A percentile compares a stretch with the other conserved stretches of the same genome.
Evolutionary conservation across 78 protist genomes (phyloP).

Genomic region (Neovahlkampfia damariscottae): DNA sequence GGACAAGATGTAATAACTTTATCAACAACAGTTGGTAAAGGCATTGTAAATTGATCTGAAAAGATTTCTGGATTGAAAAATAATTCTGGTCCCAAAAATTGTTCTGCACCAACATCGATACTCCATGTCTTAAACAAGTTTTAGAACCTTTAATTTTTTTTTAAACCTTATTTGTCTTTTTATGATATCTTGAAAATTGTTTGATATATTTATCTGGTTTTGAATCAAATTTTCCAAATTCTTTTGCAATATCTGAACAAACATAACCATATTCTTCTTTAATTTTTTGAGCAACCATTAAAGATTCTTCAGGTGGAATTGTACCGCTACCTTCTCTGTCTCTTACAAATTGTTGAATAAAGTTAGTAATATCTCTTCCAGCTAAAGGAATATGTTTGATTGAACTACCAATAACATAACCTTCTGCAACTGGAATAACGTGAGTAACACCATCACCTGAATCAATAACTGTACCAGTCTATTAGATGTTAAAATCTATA

Average conservation of each 20-base stretch:
- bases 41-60: slow-evolving; percentile 68
- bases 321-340: slow-evolving; percentile 84
- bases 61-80: slow-evolving; percentile 98
- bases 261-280: slow-evolving; percentile 87
- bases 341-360: slow-evolving; percentile 85
- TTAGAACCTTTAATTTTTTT: too few species aligned
- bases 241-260: slow-evolving; percentile 87
- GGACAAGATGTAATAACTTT: slow-evolving; percentile 80
- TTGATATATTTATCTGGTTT: slow-evolving; percentile 73
- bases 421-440: slow-evolving; percentile 97
- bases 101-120: slow-evolving; percentile 94
- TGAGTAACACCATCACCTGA: slow-evolving; percentile 99
- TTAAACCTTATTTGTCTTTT: background rate
- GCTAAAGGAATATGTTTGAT: slow-evolving; percentile 97
- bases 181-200: background rate
- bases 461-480: slow-evolving; percentile 98
- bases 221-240: slow-evolving; percentile 81
- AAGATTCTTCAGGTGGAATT: slow-evolving; percentile 78
- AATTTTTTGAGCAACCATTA: slow-evolving; percentile 76
- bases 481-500: too few species aligned
- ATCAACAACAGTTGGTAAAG: slow-evolving; percentile 87
- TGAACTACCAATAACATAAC: slow-evolving; percentile 89
- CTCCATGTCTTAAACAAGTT: slow-evolving; percentile 4
- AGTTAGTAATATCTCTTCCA: slow-evolving; percentile 92
- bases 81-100: slow-evolving; percentile 98